phyloP scores from a whole-genome alignment of 768 basidiomycete genomes.

The Lactifluus piperatus region DNA sequence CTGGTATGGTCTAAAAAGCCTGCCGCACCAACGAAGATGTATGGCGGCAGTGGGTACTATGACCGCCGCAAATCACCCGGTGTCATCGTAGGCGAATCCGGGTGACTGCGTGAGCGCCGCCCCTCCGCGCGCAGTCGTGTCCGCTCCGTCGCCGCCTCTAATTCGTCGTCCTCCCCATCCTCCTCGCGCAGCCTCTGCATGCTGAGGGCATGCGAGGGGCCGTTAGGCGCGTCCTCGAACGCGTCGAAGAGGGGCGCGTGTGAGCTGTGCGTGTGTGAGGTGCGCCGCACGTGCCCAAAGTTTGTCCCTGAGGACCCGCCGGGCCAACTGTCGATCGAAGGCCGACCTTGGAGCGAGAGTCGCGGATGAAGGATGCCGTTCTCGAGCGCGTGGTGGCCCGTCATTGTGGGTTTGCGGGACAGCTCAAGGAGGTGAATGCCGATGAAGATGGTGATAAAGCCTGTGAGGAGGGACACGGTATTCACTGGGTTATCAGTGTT shows the following conservation, averaged over 20 bases:
- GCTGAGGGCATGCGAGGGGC: slow-evolving; percentile 36
- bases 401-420: slow-evolving; percentile 50
- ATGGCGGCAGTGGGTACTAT: not conserved
- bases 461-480: slow-evolving; percentile 79
- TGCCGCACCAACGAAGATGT: not conserved
- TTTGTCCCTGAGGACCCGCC: slow-evolving; percentile 29
- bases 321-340: slow-evolving; percentile 74
- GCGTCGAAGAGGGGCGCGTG: slow-evolving; percentile 69
- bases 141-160: slow-evolving; percentile 37
- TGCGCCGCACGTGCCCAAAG: slow-evolving; percentile 38
- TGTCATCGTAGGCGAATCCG: slow-evolving; percentile 3
- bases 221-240: slow-evolving; percentile 50
- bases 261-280: slow-evolving; percentile 54
- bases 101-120: slow-evolving; percentile 8
- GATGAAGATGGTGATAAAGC: slow-evolving; percentile 89
- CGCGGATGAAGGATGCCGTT: slow-evolving; percentile 67
- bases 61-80: not conserved
- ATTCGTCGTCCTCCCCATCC: slow-evolving; percentile 43
- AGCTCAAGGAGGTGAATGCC: slow-evolving; percentile 93
- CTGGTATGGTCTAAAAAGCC: slow-evolving; percentile 1
- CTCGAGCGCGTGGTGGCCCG: slow-evolving; percentile 49
- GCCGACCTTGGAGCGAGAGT: slow-evolving; percentile 69
- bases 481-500: slow-evolving; percentile 79
- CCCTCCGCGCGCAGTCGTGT: slow-evolving; percentile 35
- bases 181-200: slow-evolving; percentile 58